phyloP scores from a whole-genome alignment of 768 basidiomycete genomes.

The Lentinula aciculospora region DNA sequence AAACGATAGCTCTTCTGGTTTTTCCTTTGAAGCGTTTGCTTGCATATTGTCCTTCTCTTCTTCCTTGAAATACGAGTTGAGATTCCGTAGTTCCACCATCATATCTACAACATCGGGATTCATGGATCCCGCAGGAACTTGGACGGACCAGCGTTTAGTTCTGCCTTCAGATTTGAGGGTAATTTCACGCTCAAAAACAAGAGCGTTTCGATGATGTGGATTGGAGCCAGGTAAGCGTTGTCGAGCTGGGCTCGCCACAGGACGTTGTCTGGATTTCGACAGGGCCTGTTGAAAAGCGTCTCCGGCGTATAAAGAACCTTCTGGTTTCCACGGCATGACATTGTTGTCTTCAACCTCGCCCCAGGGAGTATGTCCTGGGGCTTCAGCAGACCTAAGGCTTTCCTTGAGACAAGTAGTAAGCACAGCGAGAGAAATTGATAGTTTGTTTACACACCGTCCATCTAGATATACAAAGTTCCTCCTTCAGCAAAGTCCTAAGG shows the following conservation, averaged over 20 bases:
- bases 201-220: conserved; percentile 18
- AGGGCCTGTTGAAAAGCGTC: conserved; percentile 22
- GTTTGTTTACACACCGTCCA: conserved; percentile 30
- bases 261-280: conserved; percentile 9
- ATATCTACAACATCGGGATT: conserved; percentile 34
- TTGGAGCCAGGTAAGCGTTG: conserved; percentile 10
- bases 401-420: conserved; percentile 15
- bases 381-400: conserved; percentile 20
- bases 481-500: conserved; percentile 29
- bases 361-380: conserved; percentile 38
- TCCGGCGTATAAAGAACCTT: conserved; percentile 32
- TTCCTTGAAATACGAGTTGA: conserved; percentile 33
- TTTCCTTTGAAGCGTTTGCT: not conserved
- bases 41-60: conserved; percentile 13
- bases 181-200: conserved; percentile 30
- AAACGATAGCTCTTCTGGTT: not conserved
- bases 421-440: not conserved
- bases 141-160: conserved; percentile 25
- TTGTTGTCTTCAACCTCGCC: conserved; percentile 16
- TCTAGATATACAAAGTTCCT: conserved; percentile 31
- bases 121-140: conserved; percentile 26
- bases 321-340: conserved; percentile 27
- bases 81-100: conserved; percentile 31
- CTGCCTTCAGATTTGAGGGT: conserved; percentile 21
- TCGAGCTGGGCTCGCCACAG: conserved; percentile 1